A percentile compares a stretch with the other conserved stretches of the same genome.
Conservation (phyloP, 202 grass and related monocot genomes). For the Miscanthus sacchariflorus region DNA sequence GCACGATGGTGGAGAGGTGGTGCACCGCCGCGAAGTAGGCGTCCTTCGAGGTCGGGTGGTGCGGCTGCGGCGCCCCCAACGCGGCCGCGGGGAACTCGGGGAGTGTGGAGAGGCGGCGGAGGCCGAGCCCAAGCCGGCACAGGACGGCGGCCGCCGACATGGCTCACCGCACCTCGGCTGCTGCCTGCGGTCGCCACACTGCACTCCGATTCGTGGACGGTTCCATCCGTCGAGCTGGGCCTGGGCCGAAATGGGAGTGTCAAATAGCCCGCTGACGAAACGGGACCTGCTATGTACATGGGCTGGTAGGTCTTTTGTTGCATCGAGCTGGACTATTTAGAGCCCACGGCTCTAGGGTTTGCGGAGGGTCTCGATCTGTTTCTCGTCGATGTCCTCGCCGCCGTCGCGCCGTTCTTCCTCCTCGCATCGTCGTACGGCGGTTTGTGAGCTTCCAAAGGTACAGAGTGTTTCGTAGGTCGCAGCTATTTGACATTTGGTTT, state of each 20-base stretch:
- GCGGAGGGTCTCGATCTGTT: neutral
- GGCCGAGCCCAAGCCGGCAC: constrained; percentile 35
- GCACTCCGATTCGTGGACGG: neutral
- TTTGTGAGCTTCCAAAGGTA: constrained; percentile 12
- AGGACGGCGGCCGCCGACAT: constrained; percentile 46
- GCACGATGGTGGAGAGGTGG: constrained; percentile 85
- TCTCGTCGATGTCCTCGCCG: neutral
- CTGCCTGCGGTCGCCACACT: neutral
- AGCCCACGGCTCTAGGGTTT: constrained; percentile 7
- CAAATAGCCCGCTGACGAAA: neutral
- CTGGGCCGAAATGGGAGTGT: neutral
- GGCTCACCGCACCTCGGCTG: neutral
- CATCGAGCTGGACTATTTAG: neutral
- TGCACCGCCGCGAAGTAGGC: constrained; percentile 86
- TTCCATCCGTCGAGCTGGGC: neutral
- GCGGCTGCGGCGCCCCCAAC: neutral
- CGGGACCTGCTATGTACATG: neutral
- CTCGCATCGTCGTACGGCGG: neutral
- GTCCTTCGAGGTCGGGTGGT: constrained; percentile 67
- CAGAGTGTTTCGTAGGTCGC: neutral
- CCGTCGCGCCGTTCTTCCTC: constrained; percentile 1
- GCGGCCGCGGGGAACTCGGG: constrained; percentile 14
- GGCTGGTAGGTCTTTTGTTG: neutral
- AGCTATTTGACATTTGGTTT: neutral
- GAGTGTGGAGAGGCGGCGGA: constrained; percentile 41